Evolutionary conservation across 1,284 basidiomycete genomes (phyloP), one percentile per base, ranked within the genome.

Genomic region (Moesziomyces globuligerus): DNA sequence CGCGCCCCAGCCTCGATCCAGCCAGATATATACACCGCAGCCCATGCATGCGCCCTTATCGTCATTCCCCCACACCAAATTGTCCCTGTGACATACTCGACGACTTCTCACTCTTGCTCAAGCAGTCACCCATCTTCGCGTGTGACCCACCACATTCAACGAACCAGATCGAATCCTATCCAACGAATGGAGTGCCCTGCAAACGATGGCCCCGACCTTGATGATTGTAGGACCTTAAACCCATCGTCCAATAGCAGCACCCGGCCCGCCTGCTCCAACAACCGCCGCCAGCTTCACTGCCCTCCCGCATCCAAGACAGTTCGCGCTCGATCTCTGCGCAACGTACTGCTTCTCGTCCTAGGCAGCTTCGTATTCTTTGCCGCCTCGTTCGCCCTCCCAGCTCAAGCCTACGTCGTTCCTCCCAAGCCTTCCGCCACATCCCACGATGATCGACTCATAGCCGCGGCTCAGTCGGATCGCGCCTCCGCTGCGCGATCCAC

Each of bases 221-320:
- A 70, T 64, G 60, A 52, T 70, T 70, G 67, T 70, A 70, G 60
- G 60, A 56, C 60, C 60, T 70, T 70, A 59, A 70, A 46, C 37
- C 40, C 49, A 34, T 34, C 34, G 53, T 29, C 37, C n/a, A 11
- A 21, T 13, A 67, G 53, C 64, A 67, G 57, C 57, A 67, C 44
- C 57, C 37, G 57, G 56, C 48, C 64, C 64, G 57, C 52, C 57
- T 60, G 64, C 64, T 55, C n/a, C 21, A 56, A 28, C 64, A 60
- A 59, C 48, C 57, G 57, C 56, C 57, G 40, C 48, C 56, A 50
- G 24, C 38, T 40, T 8, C 24, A 20, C 25, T 24, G 17, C 36
- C 23, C 47, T 13, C 18, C 32, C 7, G n/a, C 23, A 36, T 48
- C 47, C 15, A 23, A 7, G 29, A 25, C 20, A 21, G 3, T 20